Evolutionary conservation across 768 basidiomycete genomes (phyloP).

Genomic region (Rhizopogon vesiculosus): DNA sequence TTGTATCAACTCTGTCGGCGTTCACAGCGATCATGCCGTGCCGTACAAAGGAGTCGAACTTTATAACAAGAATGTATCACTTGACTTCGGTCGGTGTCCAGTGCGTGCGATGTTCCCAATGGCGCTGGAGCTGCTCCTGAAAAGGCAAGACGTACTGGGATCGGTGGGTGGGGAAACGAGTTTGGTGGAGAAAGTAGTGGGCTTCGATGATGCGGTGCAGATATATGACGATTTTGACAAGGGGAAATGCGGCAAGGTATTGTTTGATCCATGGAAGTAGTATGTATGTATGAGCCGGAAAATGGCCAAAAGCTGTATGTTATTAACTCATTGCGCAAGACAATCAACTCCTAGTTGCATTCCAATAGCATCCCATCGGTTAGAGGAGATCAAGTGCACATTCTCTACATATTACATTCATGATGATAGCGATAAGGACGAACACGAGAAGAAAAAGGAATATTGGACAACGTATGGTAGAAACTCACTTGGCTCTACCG

Average conservation of each 20-base stretch:
- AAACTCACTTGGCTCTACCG: not conserved
- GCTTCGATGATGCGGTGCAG: slow-evolving; percentile 50
- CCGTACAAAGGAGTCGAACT: slow-evolving; percentile 53
- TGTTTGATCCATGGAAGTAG: slow-evolving; percentile 70
- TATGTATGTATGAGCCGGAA: not conserved
- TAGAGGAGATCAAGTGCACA: not conserved
- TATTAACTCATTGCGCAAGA: not conserved
- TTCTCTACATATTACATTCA: not conserved
- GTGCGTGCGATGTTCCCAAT: slow-evolving; percentile 73
- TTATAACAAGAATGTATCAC: slow-evolving; percentile 75
- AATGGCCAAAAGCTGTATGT: not conserved
- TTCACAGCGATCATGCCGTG: slow-evolving; percentile 50
- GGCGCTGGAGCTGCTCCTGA: slow-evolving; percentile 64
- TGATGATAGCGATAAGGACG: not conserved
- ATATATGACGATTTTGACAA: slow-evolving; percentile 67
- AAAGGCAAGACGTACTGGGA: slow-evolving; percentile 72
- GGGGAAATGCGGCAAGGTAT: slow-evolving; percentile 67
- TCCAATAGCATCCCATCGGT: not conserved
- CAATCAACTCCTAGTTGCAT: too few species aligned
- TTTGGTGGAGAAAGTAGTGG: slow-evolving; percentile 65
- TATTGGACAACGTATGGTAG: not conserved
- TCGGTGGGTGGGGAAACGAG: slow-evolving; percentile 56
- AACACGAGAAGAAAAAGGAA: not conserved
- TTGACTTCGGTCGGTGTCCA: slow-evolving; percentile 81
- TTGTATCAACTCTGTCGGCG: slow-evolving; percentile 69